Evolutionary conservation across 1,284 basidiomycete species (phyloP).

Genomic region (Fomes fomentarius): DNA sequence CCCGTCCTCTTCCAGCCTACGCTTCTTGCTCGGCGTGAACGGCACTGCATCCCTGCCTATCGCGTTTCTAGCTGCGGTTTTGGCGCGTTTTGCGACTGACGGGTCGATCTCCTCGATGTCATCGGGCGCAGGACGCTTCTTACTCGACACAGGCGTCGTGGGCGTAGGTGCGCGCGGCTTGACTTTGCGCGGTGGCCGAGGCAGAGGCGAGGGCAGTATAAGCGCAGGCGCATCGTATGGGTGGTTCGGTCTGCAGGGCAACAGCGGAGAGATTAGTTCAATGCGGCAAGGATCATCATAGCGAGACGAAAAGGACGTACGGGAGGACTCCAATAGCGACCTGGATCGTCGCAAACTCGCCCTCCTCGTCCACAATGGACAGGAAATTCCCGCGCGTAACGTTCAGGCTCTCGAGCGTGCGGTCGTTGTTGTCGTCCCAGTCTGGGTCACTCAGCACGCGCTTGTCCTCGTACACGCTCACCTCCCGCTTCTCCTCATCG

Average conservation of each 20-base stretch:
- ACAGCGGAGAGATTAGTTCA: conserved; percentile 19
- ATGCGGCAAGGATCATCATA: background rate
- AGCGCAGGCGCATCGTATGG: conserved; percentile 49
- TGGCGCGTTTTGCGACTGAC: conserved; percentile 57
- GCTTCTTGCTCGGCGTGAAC: conserved; percentile 63
- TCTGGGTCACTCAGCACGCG: conserved; percentile 86
- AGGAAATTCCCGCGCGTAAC: conserved; percentile 81
- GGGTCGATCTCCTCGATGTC: conserved; percentile 52
- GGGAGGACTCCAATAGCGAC: conserved; percentile 72
- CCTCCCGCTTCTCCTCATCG: conserved; percentile 47
- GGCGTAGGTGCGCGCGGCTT: conserved; percentile 43
- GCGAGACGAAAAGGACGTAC: conserved; percentile 49
- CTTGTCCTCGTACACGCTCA: conserved; percentile 87
- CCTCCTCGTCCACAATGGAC: conserved; percentile 88
- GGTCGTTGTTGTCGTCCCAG: conserved; percentile 82
- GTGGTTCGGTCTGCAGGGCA: conserved; percentile 50
- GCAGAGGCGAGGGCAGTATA: conserved; percentile 66
- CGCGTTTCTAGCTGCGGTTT: conserved; percentile 34
- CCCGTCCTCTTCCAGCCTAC: conserved; percentile 71
- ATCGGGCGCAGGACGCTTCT: conserved; percentile 62
- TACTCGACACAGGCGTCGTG: conserved; percentile 43
- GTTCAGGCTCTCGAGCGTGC: conserved; percentile 74
- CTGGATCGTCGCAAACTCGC: conserved; percentile 72
- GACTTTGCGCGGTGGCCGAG: conserved; percentile 50
- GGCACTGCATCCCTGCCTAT: conserved; percentile 17